Evolutionary conservation across 192 early-diverging fungal species (phyloP).

Genomic region (Pilobolus umbonatus): DNA sequence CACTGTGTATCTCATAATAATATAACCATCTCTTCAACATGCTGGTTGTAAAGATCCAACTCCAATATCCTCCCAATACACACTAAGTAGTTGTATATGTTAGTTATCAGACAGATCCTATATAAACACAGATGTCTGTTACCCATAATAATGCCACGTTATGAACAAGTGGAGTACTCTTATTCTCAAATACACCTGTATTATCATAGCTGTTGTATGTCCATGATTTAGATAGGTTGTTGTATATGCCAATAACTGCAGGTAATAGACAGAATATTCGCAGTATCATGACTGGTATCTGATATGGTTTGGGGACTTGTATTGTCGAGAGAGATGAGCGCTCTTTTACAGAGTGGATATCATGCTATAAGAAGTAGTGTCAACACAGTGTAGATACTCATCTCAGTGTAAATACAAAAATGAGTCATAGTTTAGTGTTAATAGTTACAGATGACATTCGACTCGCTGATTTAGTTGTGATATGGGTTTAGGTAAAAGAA

Average conservation of each 20-base stretch:
- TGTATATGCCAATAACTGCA: slow-evolving; percentile 26
- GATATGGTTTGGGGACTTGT: slow-evolving; percentile 31
- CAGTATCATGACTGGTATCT: slow-evolving; percentile 31
- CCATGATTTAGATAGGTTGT: slow-evolving; percentile 24
- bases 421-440: too few species aligned
- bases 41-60: slow-evolving; percentile 48
- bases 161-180: slow-evolving; percentile 38
- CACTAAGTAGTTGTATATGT: slow-evolving; percentile 35
- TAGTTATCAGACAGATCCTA: not conserved
- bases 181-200: slow-evolving; percentile 26
- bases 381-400: too few species aligned
- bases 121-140: slow-evolving; percentile 1
- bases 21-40: slow-evolving; percentile 55
- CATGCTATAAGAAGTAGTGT: too few species aligned
- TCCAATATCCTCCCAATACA: slow-evolving; percentile 51
- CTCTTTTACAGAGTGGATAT: slow-evolving; percentile 7
- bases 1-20: slow-evolving; percentile 48
- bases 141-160: slow-evolving; percentile 41
- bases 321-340: slow-evolving; percentile 20
- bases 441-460: too few species aligned
- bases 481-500: too few species aligned
- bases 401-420: too few species aligned
- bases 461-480: too few species aligned
- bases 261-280: slow-evolving; percentile 36
- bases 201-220: slow-evolving; percentile 19